phyloP scores from a whole-genome alignment of 352 stramenopile species.

The Phytophthora pseudosyringae region DNA sequence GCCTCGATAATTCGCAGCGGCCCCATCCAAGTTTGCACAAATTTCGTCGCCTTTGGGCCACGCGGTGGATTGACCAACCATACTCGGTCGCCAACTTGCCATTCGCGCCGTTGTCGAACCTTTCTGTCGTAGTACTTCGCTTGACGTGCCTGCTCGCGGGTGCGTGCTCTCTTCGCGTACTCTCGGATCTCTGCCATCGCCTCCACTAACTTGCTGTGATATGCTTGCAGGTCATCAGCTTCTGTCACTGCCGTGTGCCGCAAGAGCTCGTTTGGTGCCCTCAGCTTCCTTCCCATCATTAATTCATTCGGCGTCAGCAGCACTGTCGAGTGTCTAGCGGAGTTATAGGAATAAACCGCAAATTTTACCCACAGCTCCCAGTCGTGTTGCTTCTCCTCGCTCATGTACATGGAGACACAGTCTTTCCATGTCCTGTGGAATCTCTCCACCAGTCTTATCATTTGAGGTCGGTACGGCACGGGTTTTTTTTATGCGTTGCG shows the following conservation, averaged over 20 bases:
- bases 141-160: not conserved
- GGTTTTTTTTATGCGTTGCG: no score
- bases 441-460: constrained; percentile 17
- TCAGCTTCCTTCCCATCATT: not conserved
- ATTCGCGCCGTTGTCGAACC: no score
- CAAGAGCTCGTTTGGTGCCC: not conserved
- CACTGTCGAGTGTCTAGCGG: not conserved
- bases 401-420: not conserved
- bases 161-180: not conserved
- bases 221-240: not conserved
- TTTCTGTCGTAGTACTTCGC: not conserved
- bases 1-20: not conserved
- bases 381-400: not conserved
- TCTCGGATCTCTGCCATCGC: not conserved
- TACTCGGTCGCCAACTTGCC: no score
- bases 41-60: not conserved
- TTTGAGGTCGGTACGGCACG: constrained; percentile 18
- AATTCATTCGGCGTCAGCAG: not conserved
- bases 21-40: constrained; percentile 7
- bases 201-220: not conserved
- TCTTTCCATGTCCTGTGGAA: constrained; percentile 28
- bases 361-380: not conserved
- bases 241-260: not conserved
- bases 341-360: not conserved
- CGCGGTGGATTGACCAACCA: constrained; percentile 5